Evolutionary conservation across 108 stramenopile genomes (phyloP), one percentile per base, ranked within the genome.

Genomic region (Cyclotella kingstonii): DNA sequence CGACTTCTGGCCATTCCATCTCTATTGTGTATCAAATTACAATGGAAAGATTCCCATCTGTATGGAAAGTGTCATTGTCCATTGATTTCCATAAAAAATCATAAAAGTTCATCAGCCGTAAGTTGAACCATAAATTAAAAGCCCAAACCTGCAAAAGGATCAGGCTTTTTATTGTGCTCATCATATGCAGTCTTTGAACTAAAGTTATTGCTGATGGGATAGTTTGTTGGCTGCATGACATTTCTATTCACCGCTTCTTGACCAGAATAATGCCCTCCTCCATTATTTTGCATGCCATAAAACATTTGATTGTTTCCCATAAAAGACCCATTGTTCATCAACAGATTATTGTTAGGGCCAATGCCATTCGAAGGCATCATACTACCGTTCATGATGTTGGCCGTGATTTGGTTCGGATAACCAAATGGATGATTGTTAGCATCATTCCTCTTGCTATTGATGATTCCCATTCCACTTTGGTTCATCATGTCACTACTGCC

Each of bases 131-230:
- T 1, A 38, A 10, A 11, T 58, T 61, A 71, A 38, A 71, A 71
- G 14, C 70, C 70, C 49, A 65, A 59, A 19, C 72, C 72, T 9
- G 71, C 71, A 51, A 73, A 73, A 4, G 71, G 71, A 58, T 73
- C 71, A 2, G 52, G 31, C 56, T 73, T 64, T 39, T 63, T 54
- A 63, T 9, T 42, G 4, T 55, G 19, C 11, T 30, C 36, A 21
- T 34, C 8, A 39, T 46, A 46, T 28, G 28, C 61, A 14, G 51
- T 34, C 14, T 29, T 41, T 31, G 31, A 52, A 18, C 68, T 31
- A 50, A 59, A 68, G 23, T 68, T 58, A 27, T 41, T 68, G 28
- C 47, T 29, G 25, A 68, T 68, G 40, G 41, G 59, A 60, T 58
- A 59, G 30, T 38, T 66, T 35, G 43, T 66, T 48, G 66, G 66